Evolutionary conservation across 2,329 filamentous ascomycete genomes (phyloP).

Genomic region (Monilinia fructicola): DNA sequence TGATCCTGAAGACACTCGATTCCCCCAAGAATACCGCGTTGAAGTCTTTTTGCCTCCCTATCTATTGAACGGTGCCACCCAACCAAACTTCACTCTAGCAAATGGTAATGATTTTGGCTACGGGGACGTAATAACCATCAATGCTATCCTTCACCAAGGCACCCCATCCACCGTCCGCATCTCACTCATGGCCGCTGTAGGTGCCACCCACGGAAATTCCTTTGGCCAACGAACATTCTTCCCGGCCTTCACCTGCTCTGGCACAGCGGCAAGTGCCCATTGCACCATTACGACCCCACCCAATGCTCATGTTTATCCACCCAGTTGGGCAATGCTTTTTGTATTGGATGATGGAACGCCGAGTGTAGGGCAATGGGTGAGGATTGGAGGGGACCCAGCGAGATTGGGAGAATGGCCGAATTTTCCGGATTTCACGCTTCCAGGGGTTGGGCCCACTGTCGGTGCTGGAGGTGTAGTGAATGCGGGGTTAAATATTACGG

Average conservation of each 20-base stretch:
- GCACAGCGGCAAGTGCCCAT: not conserved
- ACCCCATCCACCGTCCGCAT: not conserved
- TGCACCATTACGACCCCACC: slow-evolving; percentile 50
- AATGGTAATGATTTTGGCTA: slow-evolving; percentile 35
- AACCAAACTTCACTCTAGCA: slow-evolving; percentile 53
- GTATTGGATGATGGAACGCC: slow-evolving; percentile 62
- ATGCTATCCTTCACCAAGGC: slow-evolving; percentile 9
- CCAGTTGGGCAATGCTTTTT: slow-evolving; percentile 65
- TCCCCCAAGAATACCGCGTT: slow-evolving; percentile 54
- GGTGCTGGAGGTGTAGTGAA: not conserved
- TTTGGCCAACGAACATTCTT: slow-evolving; percentile 17
- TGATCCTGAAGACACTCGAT: slow-evolving; percentile 43
- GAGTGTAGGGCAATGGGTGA: slow-evolving; percentile 59
- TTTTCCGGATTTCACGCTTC: slow-evolving; percentile 42
- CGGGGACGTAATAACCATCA: slow-evolving; percentile 5
- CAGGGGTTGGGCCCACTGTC: slow-evolving; percentile 14
- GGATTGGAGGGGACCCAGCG: slow-evolving; percentile 65
- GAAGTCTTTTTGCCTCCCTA: slow-evolving; percentile 66
- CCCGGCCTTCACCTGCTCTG: slow-evolving; percentile 12
- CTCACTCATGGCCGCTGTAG: slow-evolving; percentile 21
- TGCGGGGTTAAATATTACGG: not conserved
- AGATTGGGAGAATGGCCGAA: slow-evolving; percentile 62
- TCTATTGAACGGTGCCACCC: slow-evolving; percentile 49
- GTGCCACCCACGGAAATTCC: slow-evolving; percentile 16
- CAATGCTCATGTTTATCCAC: slow-evolving; percentile 54